Evolutionary conservation across 1,284 basidiomycete species (phyloP).

Genomic region (Cerioporus squamosus): DNA sequence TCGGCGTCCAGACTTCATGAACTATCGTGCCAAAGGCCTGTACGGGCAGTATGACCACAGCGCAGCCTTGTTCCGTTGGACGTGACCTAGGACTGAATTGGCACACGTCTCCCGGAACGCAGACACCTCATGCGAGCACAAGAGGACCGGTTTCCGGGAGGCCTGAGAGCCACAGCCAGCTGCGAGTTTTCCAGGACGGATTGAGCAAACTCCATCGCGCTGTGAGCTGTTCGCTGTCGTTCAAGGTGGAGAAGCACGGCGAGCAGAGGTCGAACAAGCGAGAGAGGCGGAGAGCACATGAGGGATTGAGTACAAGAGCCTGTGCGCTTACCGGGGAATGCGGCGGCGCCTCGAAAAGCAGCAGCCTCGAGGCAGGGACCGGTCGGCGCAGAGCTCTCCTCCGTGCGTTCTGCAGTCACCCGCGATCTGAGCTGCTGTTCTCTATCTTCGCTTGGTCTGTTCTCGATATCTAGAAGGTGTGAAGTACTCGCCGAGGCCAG

Average conservation of each 20-base stretch:
- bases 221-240: too few relatives aligned
- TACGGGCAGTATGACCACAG: constrained; percentile 14
- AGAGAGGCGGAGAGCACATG: constrained; percentile 1
- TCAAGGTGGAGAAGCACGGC: too few relatives aligned
- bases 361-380: constrained; percentile 21
- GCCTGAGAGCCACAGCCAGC: constrained; percentile 10
- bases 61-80: constrained; percentile 15
- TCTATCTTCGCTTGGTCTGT: constrained; percentile 16
- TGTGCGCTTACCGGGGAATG: constrained; percentile 8
- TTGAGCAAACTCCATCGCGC: too few relatives aligned
- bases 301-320: constrained; percentile 2
- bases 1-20: constrained; percentile 14
- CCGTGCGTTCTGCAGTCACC: constrained; percentile 9
- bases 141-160: constrained; percentile 16
- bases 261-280: neutral
- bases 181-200: neutral
- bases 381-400: constrained; percentile 11
- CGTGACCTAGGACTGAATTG: constrained; percentile 9
- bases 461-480: constrained; percentile 19
- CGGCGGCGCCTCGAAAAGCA: constrained; percentile 9
- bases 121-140: constrained; percentile 6
- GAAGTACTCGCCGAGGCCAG: constrained; percentile 29
- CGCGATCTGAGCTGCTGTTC: constrained; percentile 14
- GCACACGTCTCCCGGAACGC: constrained; percentile 2
- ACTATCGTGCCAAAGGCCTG: constrained; percentile 5